Evolutionary conservation across 257 asterid species (phyloP), one percentile per base, ranked within the genome.

Genomic region (Scutellaria minor): DNA sequence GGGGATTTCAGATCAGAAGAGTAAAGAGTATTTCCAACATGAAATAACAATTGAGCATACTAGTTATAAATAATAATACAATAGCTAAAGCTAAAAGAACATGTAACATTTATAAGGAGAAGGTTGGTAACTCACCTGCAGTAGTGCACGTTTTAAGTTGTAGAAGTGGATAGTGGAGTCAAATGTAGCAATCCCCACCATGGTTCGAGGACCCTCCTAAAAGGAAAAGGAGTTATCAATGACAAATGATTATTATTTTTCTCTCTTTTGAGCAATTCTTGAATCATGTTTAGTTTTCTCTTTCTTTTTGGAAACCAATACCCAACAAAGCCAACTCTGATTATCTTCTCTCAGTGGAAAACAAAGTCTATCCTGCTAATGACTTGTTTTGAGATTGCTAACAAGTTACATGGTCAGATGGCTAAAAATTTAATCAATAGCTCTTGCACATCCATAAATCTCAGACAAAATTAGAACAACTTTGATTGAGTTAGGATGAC

Each of bases 121-220:
- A 41, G 50, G 50, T 78, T 12, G 57, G 64, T 42, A 76, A 46
- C 66, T 58, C 40, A 94, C 97, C 97, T 89, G 96, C 82, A 86
- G 96, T 54, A 74, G 54, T 62, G 88, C 88, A 56, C 96, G 90
- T 74, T 88, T 91, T 66, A 93, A 72, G 90, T 93, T 89, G 94
- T 93, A 93, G 74, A 93, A 93, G 85, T 93, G 98, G 82, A 93
- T 85, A 66, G 87, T 91, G 63, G 92, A 84, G 76, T 93, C 98
- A 81, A 86, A 93, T 66, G 98, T 93, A 79, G 96, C 97, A 83
- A 93, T 81, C 53, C 96, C 98, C 72, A 89, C 96, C 91, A 86
- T 79, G 55, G 97, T 93, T 64, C 96, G 90, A 63, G 95, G 95
- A 81, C 96, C 96, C 76, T 89, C 96, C 98, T 94, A 87, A 84